These are phyloP conservation scores for Ilex aquifolium DNA, from an alignment of 257 asterid species.

Conservation along the genomic window DNA sequence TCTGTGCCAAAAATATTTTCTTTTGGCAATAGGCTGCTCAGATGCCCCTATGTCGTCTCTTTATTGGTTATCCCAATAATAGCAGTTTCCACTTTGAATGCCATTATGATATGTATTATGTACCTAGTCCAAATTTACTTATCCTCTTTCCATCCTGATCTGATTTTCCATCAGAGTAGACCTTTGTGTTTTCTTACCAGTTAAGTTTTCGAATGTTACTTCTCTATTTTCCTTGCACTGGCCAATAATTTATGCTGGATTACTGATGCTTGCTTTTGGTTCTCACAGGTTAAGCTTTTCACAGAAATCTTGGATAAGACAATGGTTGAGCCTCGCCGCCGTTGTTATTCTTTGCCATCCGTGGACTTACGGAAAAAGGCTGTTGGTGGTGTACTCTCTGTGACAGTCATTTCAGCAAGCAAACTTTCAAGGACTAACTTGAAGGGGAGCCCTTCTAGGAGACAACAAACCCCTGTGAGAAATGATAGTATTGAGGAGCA, in stretches of 20 bases:
- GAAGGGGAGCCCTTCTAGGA: constrained; percentile 39
- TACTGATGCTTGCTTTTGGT: neutral
- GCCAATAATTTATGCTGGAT: neutral
- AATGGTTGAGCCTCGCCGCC: constrained; percentile 96
- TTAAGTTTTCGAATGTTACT: no score
- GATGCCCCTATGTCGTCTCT: neutral
- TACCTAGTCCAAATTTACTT: neutral
- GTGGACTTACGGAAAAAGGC: constrained; percentile 65
- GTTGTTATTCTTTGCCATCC: constrained; percentile 79
- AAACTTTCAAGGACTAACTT: constrained; percentile 45
- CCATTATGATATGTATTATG: neutral
- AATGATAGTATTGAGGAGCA: constrained; percentile 35
- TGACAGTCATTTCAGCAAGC: constrained; percentile 61
- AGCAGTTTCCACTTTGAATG: neutral
- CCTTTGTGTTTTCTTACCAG: neutral
- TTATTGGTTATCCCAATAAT: no score
- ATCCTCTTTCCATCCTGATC: neutral
- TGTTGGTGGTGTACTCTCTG: constrained; percentile 68
- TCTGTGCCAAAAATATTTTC: neutral
- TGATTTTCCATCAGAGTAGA: neutral
- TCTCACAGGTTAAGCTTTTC: constrained; percentile 65
- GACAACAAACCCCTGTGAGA: constrained; percentile 23
- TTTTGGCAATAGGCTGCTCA: neutral
- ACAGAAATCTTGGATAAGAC: constrained; percentile 71
- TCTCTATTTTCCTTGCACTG: neutral